These are phyloP conservation scores for Phytomonas serpens DNA, from an alignment of 208 protist species.

Conservation along the genomic window DNA sequence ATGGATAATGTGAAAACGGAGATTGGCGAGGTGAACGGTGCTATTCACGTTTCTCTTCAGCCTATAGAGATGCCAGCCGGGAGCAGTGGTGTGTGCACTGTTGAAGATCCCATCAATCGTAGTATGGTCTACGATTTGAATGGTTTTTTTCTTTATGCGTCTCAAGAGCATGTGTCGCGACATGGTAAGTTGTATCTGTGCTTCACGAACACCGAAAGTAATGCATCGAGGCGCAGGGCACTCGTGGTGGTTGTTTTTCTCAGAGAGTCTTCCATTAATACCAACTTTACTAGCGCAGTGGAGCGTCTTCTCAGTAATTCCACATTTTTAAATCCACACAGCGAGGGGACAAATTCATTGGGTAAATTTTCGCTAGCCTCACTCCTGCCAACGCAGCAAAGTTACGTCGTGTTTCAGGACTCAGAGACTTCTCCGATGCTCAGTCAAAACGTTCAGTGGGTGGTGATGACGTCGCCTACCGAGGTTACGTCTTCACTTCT, in stretches of 20 bases:
- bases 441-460: conserved; percentile 60
- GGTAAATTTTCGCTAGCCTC: conserved; percentile 36
- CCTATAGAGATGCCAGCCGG: conserved; percentile 16
- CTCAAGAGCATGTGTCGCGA: conserved; percentile 54
- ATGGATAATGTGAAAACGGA: conserved; percentile 38
- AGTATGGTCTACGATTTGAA: conserved; percentile 38
- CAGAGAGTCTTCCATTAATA: conserved; percentile 44
- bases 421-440: conserved; percentile 74
- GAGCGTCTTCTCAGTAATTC: conserved; percentile 59
- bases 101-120: conserved; percentile 37
- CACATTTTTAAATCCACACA: conserved; percentile 35
- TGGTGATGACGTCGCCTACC: conserved; percentile 71
- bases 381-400: conserved; percentile 38
- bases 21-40: conserved; percentile 42
- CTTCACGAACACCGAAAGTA: conserved; percentile 21
- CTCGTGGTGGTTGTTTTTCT: conserved; percentile 56
- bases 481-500: conserved; percentile 44
- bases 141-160: conserved; percentile 54
- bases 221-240: conserved; percentile 18
- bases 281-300: conserved; percentile 44
- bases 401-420: conserved; percentile 71
- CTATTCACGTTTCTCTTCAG: conserved; percentile 38
- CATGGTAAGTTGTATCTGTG: conserved; percentile 48
- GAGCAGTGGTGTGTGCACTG: conserved; percentile 37
- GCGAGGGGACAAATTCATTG: conserved; percentile 54